Evolutionary conservation across 257 asterid genomes (phyloP).

Genomic region (Primulina tabacum): DNA sequence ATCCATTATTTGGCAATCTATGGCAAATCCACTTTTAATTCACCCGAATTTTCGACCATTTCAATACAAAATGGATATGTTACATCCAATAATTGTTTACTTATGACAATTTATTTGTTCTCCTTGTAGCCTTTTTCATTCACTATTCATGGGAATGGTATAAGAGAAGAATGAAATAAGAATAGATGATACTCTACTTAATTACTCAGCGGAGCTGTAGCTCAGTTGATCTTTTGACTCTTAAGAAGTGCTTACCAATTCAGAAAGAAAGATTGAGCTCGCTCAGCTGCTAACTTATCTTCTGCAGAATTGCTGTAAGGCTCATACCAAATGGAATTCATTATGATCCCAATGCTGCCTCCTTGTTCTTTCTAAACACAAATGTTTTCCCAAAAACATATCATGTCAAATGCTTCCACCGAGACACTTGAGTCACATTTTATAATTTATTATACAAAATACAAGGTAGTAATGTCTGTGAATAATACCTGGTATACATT

Average conservation of each 20-base stretch:
- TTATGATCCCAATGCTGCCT: constrained; percentile 49
- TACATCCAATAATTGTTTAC: too few relatives aligned
- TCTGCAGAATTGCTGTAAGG: constrained; percentile 46
- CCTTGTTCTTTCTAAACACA: constrained; percentile 44
- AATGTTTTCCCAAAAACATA: neutral
- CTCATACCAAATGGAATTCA: constrained; percentile 54
- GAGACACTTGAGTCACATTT: neutral
- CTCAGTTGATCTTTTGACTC: neutral
- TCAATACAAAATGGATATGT: too few relatives aligned
- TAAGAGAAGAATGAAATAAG: too few relatives aligned
- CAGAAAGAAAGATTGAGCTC: constrained; percentile 56
- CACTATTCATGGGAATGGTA: too few relatives aligned
- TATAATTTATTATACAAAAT: neutral
- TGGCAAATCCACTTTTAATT: too few relatives aligned
- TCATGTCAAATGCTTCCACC: neutral
- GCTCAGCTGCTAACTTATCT: constrained; percentile 53
- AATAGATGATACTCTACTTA: too few relatives aligned
- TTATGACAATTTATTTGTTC: neutral
- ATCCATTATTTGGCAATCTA: neutral
- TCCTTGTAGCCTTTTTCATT: neutral
- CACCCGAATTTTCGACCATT: too few relatives aligned
- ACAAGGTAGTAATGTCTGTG: neutral
- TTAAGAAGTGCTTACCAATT: constrained; percentile 38
- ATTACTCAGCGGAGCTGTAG: neutral
- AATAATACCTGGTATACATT: constrained; percentile 47